Base-by-base conservation (phyloP, 192 early-diverging fungal species). In the Dispira parvispora region DNA sequence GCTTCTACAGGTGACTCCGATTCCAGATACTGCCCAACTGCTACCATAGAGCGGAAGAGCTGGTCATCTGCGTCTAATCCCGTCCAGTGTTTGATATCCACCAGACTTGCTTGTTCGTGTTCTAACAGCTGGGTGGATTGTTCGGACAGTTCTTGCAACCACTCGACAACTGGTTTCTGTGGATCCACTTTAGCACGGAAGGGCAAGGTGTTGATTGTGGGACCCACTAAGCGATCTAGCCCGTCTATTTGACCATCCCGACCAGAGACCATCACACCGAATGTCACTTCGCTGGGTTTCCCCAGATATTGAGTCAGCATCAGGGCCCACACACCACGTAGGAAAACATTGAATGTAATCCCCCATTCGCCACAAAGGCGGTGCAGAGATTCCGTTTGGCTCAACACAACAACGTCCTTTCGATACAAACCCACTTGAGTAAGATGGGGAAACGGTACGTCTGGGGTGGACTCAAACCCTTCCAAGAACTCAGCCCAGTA, bases 191-290 rank as follows among this genome's bases (percentile, higher is more conserved):
- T 52, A 0, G 18, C 50, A 26, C 58, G 38, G 25, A 61, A 45
- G 6, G 58, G 58, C 13, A 61, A 20, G 1, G 58, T 61, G 43
- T 61, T 61, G n/a, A 61, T 61, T 12, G 43, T 45, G 43, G 45
- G 43, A n/a, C 58, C 58, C 42, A 61, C 58, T 42, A 61, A 45
- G 3, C 42, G 43, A 18, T 61, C 58, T 10, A 61, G 43, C 20
- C 58, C 58, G 0, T 38, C 11, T 5, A 61, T 20, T 12, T 20
- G 42, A 16, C 43, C 42, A 44, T 61, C 45, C 43, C 58, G 58
- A n/a, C 58, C 58, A 16, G 58, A 61, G 6, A 45, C n/a, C 42
- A 61, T 38, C 16, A 61, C 58, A n/a, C 58, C 58, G 26, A 61
- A 61, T 10, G 58, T 61, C 18, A 61, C 58, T 20, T 61, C 58